Percentiles rank a stretch among this genome's conserved stretches.
Evolutionary conservation across 2,329 filamentous ascomycete genomes (phyloP).

Genomic region (Juglanconis sp.): DNA sequence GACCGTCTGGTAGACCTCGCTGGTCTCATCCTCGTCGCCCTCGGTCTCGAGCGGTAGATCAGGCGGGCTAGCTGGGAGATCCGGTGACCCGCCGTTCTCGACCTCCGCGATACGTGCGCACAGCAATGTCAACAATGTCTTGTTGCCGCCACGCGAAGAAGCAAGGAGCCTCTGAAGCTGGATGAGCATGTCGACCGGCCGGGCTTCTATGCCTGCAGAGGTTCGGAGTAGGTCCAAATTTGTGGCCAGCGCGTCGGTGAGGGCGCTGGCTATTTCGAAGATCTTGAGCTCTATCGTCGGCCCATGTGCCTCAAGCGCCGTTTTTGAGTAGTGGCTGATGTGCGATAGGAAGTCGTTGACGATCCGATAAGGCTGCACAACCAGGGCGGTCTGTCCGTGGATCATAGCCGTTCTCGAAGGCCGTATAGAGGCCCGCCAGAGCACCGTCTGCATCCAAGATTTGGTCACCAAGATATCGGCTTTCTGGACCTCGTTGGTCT

Average conservation of each 20-base stretch:
- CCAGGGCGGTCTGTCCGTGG: conserved; percentile 23
- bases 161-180: conserved; percentile 38
- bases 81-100: conserved; percentile 7
- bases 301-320: conserved; percentile 47
- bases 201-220: conserved; percentile 18
- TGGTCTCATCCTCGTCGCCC: conserved; percentile 9
- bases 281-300: conserved; percentile 47
- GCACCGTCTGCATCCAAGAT: conserved; percentile 48
- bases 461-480: conserved; percentile 48
- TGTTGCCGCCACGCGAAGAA: conserved; percentile 41
- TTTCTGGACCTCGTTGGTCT: conserved; percentile 45
- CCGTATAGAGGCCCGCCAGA: conserved; percentile 41
- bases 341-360: conserved; percentile 43
- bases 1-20: neutral
- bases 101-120: conserved; percentile 23
- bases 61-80: conserved; percentile 1
- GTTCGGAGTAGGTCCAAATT: conserved; percentile 20
- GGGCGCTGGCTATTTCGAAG: conserved; percentile 43
- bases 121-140: conserved; percentile 35
- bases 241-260: conserved; percentile 36
- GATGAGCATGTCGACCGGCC: conserved; percentile 33
- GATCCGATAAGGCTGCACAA: conserved; percentile 39
- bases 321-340: conserved; percentile 40
- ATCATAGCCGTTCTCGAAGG: conserved; percentile 16
- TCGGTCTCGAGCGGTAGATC: conserved; percentile 2